These are phyloP conservation scores for Verticillium klebahnii DNA, from an alignment of 2,329 filamentous ascomycete genomes.

Conservation along the genomic window DNA sequence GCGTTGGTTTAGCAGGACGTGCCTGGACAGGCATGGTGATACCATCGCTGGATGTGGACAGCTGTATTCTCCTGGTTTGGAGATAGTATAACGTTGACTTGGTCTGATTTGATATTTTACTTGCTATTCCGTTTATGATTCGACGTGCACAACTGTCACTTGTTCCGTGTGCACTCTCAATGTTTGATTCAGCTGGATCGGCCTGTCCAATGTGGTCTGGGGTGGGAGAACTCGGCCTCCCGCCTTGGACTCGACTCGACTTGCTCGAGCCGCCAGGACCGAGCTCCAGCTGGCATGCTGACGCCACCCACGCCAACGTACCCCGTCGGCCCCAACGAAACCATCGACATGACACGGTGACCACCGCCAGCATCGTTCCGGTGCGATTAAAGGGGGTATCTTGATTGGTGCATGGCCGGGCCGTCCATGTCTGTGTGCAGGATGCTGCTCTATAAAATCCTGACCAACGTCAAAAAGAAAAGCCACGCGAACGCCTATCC, in stretches of 20 bases:
- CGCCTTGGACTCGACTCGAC: background rate
- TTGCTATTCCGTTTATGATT: background rate
- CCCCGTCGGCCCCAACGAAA: too few species aligned
- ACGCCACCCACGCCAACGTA: background rate
- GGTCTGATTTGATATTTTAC: background rate
- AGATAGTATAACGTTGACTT: background rate
- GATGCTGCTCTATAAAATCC: background rate
- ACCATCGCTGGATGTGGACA: background rate
- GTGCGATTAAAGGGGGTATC: background rate
- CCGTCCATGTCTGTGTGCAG: background rate
- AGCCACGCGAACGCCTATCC: background rate
- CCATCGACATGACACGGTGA: too few species aligned
- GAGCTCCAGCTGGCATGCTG: background rate
- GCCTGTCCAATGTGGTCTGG: background rate
- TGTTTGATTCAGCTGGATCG: background rate
- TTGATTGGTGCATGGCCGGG: background rate
- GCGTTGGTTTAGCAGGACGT: conserved; percentile 4
- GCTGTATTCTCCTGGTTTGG: background rate
- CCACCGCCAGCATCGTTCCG: background rate
- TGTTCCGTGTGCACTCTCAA: background rate
- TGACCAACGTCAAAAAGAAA: background rate
- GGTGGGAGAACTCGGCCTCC: background rate
- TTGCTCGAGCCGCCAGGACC: background rate
- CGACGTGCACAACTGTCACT: background rate
- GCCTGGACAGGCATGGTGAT: background rate